These are phyloP conservation scores for Saccharum officinarum DNA, from an alignment of 176 grass and related monocot species.

Conservation along the genomic window DNA sequence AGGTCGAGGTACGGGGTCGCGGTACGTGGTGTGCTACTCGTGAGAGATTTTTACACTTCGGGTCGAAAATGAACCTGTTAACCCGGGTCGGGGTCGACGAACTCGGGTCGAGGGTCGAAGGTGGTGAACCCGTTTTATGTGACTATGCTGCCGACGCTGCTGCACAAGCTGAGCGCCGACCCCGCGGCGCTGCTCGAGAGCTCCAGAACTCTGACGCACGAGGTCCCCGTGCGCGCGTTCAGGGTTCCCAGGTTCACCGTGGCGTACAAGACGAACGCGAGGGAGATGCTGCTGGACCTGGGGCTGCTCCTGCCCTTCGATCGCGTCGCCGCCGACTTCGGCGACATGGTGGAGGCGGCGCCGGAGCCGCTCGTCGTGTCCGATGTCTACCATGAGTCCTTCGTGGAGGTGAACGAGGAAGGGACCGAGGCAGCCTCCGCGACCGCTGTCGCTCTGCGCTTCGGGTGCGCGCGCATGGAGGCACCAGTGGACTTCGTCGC, in stretches of 20 bases:
- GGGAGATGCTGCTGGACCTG: conserved; percentile 28
- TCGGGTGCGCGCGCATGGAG: background rate
- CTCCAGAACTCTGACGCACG: background rate
- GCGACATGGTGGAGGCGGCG: conserved; percentile 26
- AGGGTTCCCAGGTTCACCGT: conserved; percentile 65
- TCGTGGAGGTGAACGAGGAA: conserved; percentile 71
- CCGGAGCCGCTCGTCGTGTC: conserved; percentile 13
- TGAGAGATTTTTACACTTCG: no score
- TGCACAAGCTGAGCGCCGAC: conserved; percentile 30
- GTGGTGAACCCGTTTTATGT: no score
- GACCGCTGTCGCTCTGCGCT: background rate
- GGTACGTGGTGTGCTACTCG: no score
- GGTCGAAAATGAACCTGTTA: no score
- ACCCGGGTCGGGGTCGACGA: no score
- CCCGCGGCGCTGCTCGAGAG: conserved; percentile 31
- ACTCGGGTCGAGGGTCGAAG: no score
- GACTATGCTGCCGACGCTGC: no score
- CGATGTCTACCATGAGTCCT: conserved; percentile 48
- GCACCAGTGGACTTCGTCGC: conserved; percentile 41
- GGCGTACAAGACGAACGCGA: conserved; percentile 32
- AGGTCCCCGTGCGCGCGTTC: conserved; percentile 37
- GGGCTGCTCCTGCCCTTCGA: conserved; percentile 50
- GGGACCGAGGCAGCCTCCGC: conserved; percentile 56
- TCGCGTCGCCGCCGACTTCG: conserved; percentile 28
- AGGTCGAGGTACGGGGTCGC: no score